Evolutionary conservation across 78 protist genomes (phyloP).

Genomic region (Chrysochromulina parva): DNA sequence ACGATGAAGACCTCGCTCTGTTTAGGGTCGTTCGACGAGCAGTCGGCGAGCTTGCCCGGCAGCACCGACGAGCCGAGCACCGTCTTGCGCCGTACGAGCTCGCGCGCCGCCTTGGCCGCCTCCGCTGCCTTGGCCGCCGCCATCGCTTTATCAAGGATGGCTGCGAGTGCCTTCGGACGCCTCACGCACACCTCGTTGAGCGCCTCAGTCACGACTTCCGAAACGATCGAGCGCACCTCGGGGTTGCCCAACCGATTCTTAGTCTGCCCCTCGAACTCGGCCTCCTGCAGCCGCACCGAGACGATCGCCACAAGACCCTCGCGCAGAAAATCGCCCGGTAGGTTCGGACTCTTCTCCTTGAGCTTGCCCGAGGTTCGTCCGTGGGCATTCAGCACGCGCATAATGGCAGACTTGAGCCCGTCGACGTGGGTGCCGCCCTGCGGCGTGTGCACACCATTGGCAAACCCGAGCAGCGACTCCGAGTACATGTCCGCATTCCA

Average conservation of each 20-base stretch:
- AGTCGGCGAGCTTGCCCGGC: conserved; percentile 31
- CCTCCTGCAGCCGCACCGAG: neutral
- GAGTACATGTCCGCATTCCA: neutral
- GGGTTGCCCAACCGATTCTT: neutral
- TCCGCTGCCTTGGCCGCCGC: neutral
- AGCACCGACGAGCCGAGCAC: neutral
- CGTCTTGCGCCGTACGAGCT: conserved; percentile 1
- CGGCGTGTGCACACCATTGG: conserved; percentile 5
- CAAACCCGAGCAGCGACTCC: neutral
- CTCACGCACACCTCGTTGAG: neutral
- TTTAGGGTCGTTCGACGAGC: neutral
- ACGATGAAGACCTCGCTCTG: neutral
- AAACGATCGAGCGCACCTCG: neutral
- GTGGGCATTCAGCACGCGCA: neutral
- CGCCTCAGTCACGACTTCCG: neutral
- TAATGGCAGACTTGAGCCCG: conserved; percentile 14
- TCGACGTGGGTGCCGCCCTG: conserved; percentile 11
- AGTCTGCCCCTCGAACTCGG: conserved; percentile 33
- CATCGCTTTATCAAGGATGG: neutral
- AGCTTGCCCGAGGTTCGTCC: neutral
- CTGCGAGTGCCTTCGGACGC: neutral
- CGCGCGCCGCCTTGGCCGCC: conserved; percentile 29
- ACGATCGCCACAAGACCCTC: conserved; percentile 5
- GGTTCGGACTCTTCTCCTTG: neutral
- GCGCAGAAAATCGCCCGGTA: neutral